A percentile compares a stretch with the other conserved stretches of the same genome.
Evolutionary conservation across 148 eudicot genomes (phyloP).

Genomic region (Vaccinium vitisidaea): DNA sequence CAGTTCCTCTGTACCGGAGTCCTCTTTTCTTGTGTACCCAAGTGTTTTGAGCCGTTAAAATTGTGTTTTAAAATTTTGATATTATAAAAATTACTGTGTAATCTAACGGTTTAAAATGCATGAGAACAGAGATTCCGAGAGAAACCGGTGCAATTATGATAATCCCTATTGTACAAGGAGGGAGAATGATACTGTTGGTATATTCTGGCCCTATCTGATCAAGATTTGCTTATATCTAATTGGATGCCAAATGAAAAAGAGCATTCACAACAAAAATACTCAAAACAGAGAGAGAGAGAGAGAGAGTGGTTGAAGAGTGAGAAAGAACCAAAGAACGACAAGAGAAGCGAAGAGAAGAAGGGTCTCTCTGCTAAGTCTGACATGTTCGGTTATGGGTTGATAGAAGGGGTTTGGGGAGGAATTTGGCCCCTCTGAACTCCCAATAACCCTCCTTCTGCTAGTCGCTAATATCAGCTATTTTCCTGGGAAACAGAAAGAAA

Average conservation of each 20-base stretch:
- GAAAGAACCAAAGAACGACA: background rate
- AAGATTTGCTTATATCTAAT: slow-evolving; percentile 20
- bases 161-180: background rate
- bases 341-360: background rate
- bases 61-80: too few species aligned
- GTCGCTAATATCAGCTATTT: background rate
- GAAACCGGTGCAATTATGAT: too few species aligned
- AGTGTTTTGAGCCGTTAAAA: too few species aligned
- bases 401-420: slow-evolving; percentile 51
- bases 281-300: background rate
- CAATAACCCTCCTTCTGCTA: background rate
- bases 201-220: slow-evolving; percentile 21
- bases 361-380: background rate
- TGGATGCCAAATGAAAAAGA: slow-evolving; percentile 2
- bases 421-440: slow-evolving; percentile 58
- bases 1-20: too few species aligned
- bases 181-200: slow-evolving; percentile 38
- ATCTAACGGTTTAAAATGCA: too few species aligned
- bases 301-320: background rate
- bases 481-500: slow-evolving; percentile 15
- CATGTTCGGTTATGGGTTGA: slow-evolving; percentile 45
- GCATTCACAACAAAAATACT: background rate
- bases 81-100: too few species aligned
- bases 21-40: too few species aligned
- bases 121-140: too few species aligned